These are phyloP conservation scores for Sporothrix schenckii DNA, from an alignment of 2,329 filamentous ascomycete genomes.

Conservation along the genomic window DNA sequence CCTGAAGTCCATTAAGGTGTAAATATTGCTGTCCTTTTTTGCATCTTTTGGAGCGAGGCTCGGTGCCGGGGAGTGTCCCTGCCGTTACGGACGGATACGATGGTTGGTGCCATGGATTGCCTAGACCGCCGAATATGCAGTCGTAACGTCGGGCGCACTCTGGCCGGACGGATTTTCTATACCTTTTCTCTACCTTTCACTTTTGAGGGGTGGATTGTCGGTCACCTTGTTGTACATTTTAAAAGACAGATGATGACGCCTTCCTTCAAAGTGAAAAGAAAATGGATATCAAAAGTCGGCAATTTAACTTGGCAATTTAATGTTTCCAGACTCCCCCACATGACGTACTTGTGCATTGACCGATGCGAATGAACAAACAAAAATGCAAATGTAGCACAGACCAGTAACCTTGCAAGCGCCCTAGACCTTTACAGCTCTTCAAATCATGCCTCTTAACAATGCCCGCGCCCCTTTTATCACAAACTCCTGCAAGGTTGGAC, in stretches of 20 bases:
- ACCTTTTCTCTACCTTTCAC: no score
- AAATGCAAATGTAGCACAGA: background rate
- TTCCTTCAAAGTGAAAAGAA: background rate
- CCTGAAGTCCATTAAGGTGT: constrained; percentile 87
- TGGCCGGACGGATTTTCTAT: background rate
- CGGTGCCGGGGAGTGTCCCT: constrained; percentile 1
- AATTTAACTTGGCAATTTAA: constrained; percentile 26
- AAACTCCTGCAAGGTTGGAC: background rate
- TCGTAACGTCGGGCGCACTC: background rate
- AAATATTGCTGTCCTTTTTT: constrained; percentile 46
- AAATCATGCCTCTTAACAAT: background rate
- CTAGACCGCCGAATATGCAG: background rate
- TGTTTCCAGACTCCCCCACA: background rate
- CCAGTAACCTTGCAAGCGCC: background rate
- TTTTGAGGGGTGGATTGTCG: background rate
- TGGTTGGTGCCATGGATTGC: background rate
- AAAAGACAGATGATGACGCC: constrained; percentile 9
- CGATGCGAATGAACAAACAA: background rate
- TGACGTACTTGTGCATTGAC: background rate
- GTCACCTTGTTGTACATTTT: background rate
- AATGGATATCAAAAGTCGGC: constrained; percentile 22
- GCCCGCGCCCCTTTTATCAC: background rate
- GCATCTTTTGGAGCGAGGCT: constrained; percentile 13
- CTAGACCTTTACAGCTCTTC: background rate
- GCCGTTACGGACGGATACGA: background rate